Percentiles rank a stretch among this genome's conserved stretches.
These are phyloP conservation scores for Monilinia fructicola DNA, from an alignment of 2,329 filamentous ascomycete species.

Conservation along the genomic window DNA sequence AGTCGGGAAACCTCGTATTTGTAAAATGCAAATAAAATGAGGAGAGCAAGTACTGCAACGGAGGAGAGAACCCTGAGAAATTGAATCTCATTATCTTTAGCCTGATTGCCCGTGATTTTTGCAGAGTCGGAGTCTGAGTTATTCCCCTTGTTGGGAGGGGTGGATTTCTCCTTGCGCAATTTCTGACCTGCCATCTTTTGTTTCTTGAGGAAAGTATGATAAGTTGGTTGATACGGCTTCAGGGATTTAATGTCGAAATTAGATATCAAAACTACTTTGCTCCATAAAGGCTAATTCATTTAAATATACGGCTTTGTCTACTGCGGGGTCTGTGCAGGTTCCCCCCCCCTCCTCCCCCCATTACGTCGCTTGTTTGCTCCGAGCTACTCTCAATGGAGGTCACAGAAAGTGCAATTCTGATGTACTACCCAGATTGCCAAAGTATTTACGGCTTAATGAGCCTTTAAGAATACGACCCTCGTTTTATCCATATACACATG, in stretches of 20 bases:
- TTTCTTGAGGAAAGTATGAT: background rate
- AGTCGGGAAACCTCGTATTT: background rate
- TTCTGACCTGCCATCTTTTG: background rate
- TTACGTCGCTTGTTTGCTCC: background rate
- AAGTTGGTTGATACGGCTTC: background rate
- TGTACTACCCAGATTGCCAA: background rate
- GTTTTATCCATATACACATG: background rate
- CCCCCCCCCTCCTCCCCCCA: too few relatives aligned
- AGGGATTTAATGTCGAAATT: background rate
- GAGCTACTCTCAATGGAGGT: background rate
- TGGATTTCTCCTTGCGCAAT: background rate
- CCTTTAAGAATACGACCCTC: background rate
- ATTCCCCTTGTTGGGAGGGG: too few relatives aligned
- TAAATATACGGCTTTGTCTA: background rate
- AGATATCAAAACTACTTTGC: background rate
- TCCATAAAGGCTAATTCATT: background rate
- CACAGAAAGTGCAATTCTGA: background rate
- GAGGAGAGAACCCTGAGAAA: background rate
- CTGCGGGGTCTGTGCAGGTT: background rate
- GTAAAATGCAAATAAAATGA: background rate
- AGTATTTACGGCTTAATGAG: background rate
- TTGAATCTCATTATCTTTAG: constrained; percentile 4
- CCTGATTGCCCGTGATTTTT: background rate
- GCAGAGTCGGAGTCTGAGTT: background rate
- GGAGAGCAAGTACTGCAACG: background rate